Evolutionary conservation across 2,329 filamentous ascomycete genomes (phyloP).

Genomic region (Dendrostoma leiphaemia): DNA sequence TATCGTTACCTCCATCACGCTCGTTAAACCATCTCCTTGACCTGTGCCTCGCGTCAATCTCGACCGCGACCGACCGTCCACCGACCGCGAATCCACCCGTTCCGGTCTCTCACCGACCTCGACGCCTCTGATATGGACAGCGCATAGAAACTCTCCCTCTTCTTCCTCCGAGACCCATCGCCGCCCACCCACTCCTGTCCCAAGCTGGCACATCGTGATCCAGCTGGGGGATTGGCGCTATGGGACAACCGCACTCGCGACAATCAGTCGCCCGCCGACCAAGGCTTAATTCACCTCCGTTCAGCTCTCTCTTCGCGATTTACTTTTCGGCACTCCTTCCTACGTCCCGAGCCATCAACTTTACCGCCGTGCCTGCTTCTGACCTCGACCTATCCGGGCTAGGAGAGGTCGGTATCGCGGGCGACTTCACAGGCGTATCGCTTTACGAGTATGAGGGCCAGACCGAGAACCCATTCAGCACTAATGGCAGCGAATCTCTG

Average conservation of each 20-base stretch:
- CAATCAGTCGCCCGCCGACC: conserved; percentile 38
- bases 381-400: conserved; percentile 77
- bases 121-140: conserved; percentile 14
- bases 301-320: conserved; percentile 27
- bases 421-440: conserved; percentile 89
- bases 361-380: conserved; percentile 61
- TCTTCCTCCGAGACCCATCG: not conserved
- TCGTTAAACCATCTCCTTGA: conserved; percentile 2
- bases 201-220: not conserved
- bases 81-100: not conserved
- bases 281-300: conserved; percentile 20
- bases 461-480: conserved; percentile 61
- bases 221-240: conserved; percentile 30
- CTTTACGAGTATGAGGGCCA: conserved; percentile 85
- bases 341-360: conserved; percentile 49
- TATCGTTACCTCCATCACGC: conserved; percentile 8
- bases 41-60: not conserved
- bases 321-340: conserved; percentile 38
- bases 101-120: not conserved
- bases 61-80: not conserved
- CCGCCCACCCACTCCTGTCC: not conserved
- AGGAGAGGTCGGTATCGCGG: conserved; percentile 80
- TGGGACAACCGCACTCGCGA: conserved; percentile 47
- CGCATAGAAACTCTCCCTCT: conserved; percentile 6
- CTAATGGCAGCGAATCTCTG: conserved; percentile 79